These are phyloP conservation scores for Candida silvicultrix DNA, from an alignment of 805 yeast genomes.

Conservation along the genomic window DNA sequence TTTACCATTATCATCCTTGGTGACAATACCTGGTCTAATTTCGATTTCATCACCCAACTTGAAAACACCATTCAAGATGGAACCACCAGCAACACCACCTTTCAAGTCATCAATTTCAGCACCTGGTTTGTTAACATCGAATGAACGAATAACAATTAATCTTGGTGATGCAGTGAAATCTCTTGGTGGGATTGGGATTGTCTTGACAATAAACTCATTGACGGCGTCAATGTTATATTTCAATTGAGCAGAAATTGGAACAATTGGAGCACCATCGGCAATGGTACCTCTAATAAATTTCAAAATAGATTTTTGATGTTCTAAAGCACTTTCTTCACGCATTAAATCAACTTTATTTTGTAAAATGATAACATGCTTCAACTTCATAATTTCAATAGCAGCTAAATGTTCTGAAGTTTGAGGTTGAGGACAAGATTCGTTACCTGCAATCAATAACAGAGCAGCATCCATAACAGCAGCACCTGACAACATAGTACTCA, in stretches of 20 bases:
- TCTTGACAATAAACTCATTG: constrained; percentile 90
- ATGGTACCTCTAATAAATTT: constrained; percentile 95
- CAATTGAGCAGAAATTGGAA: constrained; percentile 97
- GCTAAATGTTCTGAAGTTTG: constrained; percentile 99
- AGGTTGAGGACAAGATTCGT: constrained; percentile 99
- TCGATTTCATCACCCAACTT: constrained; percentile 97
- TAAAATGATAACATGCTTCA: constrained; percentile 90
- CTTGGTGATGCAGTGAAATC: constrained; percentile 93
- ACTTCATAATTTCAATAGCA: constrained; percentile 98
- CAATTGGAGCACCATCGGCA: constrained; percentile 98
- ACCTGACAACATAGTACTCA: constrained; percentile 99
- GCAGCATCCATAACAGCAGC: constrained; percentile 99
- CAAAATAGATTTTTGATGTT: constrained; percentile 88
- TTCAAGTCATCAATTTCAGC: constrained; percentile 92
- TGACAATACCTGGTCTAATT: constrained; percentile 98
- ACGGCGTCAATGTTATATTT: constrained; percentile 98
- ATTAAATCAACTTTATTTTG: constrained; percentile 98
- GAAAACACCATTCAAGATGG: constrained; percentile 94
- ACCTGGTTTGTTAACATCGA: constrained; percentile 99
- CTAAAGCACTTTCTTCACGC: constrained; percentile 95
- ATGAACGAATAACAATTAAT: constrained; percentile 94
- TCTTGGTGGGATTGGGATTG: constrained; percentile 93
- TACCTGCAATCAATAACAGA: constrained; percentile 89
- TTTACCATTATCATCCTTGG: constrained; percentile 82
- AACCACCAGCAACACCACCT: constrained; percentile 99